Base-by-base conservation (phyloP, 208 protist species). In the Wallacemonas sp. region DNA sequence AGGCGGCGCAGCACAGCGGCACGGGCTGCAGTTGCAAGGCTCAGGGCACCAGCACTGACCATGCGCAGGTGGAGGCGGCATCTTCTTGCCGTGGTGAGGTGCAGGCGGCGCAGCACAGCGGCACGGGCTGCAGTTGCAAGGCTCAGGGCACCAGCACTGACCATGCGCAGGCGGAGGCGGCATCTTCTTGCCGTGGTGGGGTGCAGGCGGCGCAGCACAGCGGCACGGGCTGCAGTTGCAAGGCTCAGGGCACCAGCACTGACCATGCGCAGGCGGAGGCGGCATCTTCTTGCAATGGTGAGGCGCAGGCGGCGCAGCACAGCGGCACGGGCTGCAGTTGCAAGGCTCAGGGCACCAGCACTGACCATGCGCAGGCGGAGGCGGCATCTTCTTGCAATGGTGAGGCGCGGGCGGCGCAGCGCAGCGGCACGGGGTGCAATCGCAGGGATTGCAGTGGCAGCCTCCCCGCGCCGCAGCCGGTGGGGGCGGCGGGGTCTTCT, bases 301-400 rank as follows among this genome's bases (percentile, higher is more conserved):
- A n/a, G 25, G 61, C 2, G 61, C 46, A 42, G 44, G 61, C 23
- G 57, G 3, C 20, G 57, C 42, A 12, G 57, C 2, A 26, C 65
- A 77, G 32, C 55, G 44, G 28, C 64, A 69, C 20, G 57, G 57
- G 52, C 31, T 29, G 33, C 36, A 65, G 36, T 50, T 14, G 41
- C 64, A 69, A 1, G 50, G 18, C 20, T 38, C 65, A 71, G 46
- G 8, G n/a, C 48, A 55, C 57, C 1, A 48, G 57, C 57, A 32
- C 12, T 48, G 57, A 22, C 57, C 32, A 22, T 44, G 45, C 26
- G 26, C 14, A 16, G 33, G 32, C 28, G 46, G 39, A 36, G 55
- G 64, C 39, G 33, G 42, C 22, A 59, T 22, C 41, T 46, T 48
- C 42, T 48, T 74, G 59, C 20, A 33, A 52, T 57, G 61, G 12